These are phyloP conservation scores for Salisapilia sapeloensis DNA, from an alignment of 352 stramenopile species.

Conservation along the genomic window DNA sequence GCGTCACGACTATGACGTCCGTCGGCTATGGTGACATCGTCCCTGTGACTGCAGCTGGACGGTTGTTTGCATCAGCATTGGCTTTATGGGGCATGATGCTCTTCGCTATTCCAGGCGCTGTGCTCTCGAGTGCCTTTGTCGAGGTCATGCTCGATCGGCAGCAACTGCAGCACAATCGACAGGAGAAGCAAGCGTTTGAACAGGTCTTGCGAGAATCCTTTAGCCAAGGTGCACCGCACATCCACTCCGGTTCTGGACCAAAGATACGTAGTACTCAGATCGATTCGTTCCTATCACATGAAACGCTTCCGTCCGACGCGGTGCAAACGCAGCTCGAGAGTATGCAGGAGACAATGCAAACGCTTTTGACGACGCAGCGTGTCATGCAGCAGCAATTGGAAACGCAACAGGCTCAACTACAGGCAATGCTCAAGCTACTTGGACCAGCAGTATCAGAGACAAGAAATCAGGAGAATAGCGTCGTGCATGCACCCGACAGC, in stretches of 20 bases:
- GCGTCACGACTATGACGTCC: conserved; percentile 71
- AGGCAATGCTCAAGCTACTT: conserved; percentile 27
- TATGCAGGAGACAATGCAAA: conserved; percentile 37
- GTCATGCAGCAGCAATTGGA: conserved; percentile 27
- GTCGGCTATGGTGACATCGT: conserved; percentile 80
- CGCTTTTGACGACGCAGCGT: conserved; percentile 26
- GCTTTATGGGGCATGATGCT: conserved; percentile 77
- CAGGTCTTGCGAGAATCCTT: conserved; percentile 32
- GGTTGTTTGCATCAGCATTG: conserved; percentile 55
- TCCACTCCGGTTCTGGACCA: neutral
- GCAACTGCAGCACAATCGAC: too few species aligned
- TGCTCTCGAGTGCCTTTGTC: conserved; percentile 65
- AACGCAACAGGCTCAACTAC: conserved; percentile 33
- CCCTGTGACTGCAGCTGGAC: conserved; percentile 37
- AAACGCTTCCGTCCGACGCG: conserved; percentile 6
- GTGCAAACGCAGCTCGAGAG: conserved; percentile 5
- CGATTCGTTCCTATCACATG: conserved; percentile 11
- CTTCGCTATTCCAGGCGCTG: conserved; percentile 68
- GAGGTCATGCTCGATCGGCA: conserved; percentile 76
- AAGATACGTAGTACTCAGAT: conserved; percentile 3
- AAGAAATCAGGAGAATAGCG: too few species aligned
- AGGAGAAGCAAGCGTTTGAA: conserved; percentile 29
- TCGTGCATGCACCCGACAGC: too few species aligned
- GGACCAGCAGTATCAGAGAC: too few species aligned
- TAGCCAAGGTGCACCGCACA: conserved; percentile 1